Percentiles rank a stretch among this genome's conserved stretches.
These are phyloP conservation scores for Sordariomycetes sp. DNA, from an alignment of 2,329 filamentous ascomycete genomes.

Conservation along the genomic window DNA sequence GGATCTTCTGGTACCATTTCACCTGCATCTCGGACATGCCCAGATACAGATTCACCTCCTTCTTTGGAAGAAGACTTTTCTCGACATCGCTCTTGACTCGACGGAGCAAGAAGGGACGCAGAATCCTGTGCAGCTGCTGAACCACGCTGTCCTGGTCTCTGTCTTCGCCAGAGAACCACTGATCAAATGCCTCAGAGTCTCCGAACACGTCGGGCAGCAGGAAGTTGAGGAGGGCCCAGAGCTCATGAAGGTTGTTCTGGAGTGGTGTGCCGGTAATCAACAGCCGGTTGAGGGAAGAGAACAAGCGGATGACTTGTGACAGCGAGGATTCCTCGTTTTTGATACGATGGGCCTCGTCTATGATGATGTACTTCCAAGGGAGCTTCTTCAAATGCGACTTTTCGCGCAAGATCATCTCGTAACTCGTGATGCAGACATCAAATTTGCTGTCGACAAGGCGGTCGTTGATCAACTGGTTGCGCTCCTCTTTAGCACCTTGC, in stretches of 20 bases:
- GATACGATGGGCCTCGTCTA: constrained; percentile 96
- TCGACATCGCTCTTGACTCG: constrained; percentile 97
- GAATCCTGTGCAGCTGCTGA: constrained; percentile 85
- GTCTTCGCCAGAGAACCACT: constrained; percentile 91
- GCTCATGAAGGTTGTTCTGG: constrained; percentile 95
- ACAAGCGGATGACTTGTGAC: constrained; percentile 90
- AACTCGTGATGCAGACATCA: constrained; percentile 96
- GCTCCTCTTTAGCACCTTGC: constrained; percentile 91
- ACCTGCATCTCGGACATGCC: constrained; percentile 99
- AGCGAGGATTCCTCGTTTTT: constrained; percentile 98
- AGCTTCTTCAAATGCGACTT: constrained; percentile 95
- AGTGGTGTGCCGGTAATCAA: constrained; percentile 94
- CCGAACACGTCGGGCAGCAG: constrained; percentile 96
- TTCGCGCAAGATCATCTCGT: constrained; percentile 96
- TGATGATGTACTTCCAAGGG: constrained; percentile 99
- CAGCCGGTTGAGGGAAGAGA: constrained; percentile 89
- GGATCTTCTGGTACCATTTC: constrained; percentile 98
- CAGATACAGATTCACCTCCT: constrained; percentile 93
- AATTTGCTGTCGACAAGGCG: constrained; percentile 91
- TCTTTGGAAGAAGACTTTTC: constrained; percentile 94
- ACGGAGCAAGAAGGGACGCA: constrained; percentile 87
- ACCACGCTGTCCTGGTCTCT: constrained; percentile 92
- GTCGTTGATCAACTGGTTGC: constrained; percentile 78
- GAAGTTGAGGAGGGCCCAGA: constrained; percentile 97
- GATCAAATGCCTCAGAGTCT: constrained; percentile 91